A percentile compares a stretch with the other conserved stretches of the same genome.
Conservation (phyloP, 106 monocot genomes). For the Gastrodia elata region DNA sequence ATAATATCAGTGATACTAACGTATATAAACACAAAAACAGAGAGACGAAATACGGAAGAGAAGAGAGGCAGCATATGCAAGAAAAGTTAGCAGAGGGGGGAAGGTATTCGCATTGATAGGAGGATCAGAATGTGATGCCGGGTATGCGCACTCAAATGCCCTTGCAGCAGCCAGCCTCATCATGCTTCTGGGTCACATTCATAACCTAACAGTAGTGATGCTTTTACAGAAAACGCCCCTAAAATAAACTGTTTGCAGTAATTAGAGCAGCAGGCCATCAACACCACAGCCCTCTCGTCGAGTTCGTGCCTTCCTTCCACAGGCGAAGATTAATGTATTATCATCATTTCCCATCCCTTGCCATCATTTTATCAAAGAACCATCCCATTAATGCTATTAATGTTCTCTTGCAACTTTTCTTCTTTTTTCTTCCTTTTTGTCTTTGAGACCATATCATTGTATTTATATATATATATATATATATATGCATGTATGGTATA, state of each 20-base stretch:
- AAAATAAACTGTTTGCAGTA: conserved; percentile 4
- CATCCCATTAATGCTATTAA: conserved; percentile 9
- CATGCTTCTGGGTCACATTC: conserved; percentile 5
- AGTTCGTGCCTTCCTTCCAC: not conserved
- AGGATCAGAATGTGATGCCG: not conserved
- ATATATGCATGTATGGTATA: no score
- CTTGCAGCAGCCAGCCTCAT: not conserved
- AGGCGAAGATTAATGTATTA: not conserved
- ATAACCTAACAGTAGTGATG: not conserved
- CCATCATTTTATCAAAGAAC: conserved; percentile 12
- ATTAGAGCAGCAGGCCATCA: conserved; percentile 1
- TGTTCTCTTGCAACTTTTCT: not conserved
- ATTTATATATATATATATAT: not conserved
- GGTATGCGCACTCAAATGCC: not conserved
- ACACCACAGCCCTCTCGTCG: conserved; percentile 3
- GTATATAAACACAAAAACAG: no score
- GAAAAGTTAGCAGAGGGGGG: no score
- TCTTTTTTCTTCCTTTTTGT: not conserved
- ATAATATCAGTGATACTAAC: no score
- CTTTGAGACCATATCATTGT: not conserved
- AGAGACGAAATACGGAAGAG: no score
- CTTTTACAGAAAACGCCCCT: not conserved
- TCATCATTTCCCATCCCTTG: conserved; percentile 9
- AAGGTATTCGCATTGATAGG: not conserved
- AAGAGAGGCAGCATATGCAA: no score